Base-by-base conservation (phyloP, 768 basidiomycete species). In the Mycena alexandri region DNA sequence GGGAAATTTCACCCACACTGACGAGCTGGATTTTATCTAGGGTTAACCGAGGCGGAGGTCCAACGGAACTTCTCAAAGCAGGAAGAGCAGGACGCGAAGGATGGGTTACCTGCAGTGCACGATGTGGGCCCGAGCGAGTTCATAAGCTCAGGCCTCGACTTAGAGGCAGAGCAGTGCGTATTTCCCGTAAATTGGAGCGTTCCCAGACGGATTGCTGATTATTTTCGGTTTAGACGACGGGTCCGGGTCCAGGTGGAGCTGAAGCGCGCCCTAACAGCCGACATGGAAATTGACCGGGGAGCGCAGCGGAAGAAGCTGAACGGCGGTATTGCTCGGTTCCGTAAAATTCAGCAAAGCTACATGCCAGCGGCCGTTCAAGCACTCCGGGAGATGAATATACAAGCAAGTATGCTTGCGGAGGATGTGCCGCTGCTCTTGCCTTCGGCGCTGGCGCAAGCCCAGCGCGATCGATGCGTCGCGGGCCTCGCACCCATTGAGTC, bases 221-320 rank as follows among this genome's bases (percentile, higher is more conserved):
- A n/a, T 8, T 4, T 5, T 17, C 38, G 3, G 9, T 50, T 21
- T 29, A 65, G 64, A 33, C 64, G 48, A 17, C 47, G 50, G 21
- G 36, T 65, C 2, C 64, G 56, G 5, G 21, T 59, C 14, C 63
- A 64, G 22, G 54, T 14, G 0, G 44, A 55, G n/a, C 63, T 64
- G 21, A 64, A 64, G 54, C 56, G n/a, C n/a, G n/a, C n/a, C n/a
- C n/a, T n/a, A n/a, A n/a, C n/a, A n/a, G n/a, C n/a, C n/a, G n/a
- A n/a, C 10, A 16, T 25, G 22, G 3, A 56, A 12, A 41, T 47
- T 33, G 38, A 63, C n/a, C n/a, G 47, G 19, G 29, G 21, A 3
- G n/a, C 44, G 10, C 56, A 58, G 22, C 55, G 56, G 1, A 25
- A 44, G 6, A 56, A 57, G 41, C 50, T 65, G 1, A 65, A 48